A percentile compares a stretch with the other conserved stretches of the same genome.
These are phyloP conservation scores for Petasospora fabianii DNA, from an alignment of 1,139 yeast genomes.

Conservation along the genomic window DNA sequence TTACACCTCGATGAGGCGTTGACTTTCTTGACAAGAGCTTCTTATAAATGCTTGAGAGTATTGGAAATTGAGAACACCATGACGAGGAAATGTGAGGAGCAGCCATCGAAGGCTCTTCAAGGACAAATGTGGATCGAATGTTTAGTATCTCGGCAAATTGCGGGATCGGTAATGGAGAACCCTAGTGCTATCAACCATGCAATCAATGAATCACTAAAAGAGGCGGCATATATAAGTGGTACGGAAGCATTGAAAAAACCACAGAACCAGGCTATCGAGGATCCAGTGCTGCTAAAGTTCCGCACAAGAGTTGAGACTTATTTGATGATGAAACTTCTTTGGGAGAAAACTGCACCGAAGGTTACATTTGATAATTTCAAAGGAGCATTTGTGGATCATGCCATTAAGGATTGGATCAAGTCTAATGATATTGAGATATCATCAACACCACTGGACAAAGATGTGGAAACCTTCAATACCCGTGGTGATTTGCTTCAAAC, in stretches of 20 bases:
- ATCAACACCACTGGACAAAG: conserved; percentile 14
- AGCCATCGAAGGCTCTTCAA: conserved; percentile 28
- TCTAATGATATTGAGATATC: neutral
- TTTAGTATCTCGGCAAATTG: conserved; percentile 17
- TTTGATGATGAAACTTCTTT: conserved; percentile 11
- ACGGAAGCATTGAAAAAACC: too few relatives aligned
- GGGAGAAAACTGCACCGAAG: conserved; percentile 5
- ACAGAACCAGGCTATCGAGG: conserved; percentile 3
- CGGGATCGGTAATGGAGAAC: conserved; percentile 18
- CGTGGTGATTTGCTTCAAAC: conserved; percentile 22
- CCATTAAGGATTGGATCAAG: neutral
- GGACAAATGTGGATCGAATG: conserved; percentile 17
- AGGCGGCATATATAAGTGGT: conserved; percentile 3
- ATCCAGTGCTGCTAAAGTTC: conserved; percentile 25
- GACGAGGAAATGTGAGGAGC: conserved; percentile 19
- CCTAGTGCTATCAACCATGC: conserved; percentile 5
- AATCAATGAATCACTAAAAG: conserved; percentile 6
- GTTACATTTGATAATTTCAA: conserved; percentile 12
- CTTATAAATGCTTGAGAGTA: conserved; percentile 28
- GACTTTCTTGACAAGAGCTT: conserved; percentile 30
- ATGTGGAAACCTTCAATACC: conserved; percentile 13
- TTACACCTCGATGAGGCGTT: conserved; percentile 35
- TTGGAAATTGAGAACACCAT: conserved; percentile 25
- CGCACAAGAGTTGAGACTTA: conserved; percentile 20
- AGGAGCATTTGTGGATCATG: conserved; percentile 2